Evolutionary conservation across 768 basidiomycete genomes (phyloP).

Genomic region (Termitomyces sp.): DNA sequence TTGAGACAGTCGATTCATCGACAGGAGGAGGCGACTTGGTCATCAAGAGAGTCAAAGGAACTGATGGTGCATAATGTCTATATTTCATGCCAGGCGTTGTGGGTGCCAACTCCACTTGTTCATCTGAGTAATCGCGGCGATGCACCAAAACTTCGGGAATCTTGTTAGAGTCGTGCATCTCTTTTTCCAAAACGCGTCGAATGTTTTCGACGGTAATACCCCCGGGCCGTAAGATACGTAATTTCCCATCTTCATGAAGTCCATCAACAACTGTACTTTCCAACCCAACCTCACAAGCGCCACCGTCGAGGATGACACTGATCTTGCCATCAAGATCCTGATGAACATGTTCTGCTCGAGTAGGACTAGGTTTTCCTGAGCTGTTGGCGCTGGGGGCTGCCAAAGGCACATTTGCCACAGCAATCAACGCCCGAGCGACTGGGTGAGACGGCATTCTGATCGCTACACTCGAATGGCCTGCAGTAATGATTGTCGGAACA

Average conservation of each 20-base stretch:
- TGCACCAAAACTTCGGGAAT: slow-evolving; percentile 72
- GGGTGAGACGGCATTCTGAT: slow-evolving; percentile 94
- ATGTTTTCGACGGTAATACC: slow-evolving; percentile 91
- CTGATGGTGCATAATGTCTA: slow-evolving; percentile 89
- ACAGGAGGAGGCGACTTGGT: slow-evolving; percentile 39
- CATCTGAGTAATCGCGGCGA: slow-evolving; percentile 69
- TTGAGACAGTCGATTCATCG: slow-evolving; percentile 23
- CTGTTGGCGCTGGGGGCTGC: slow-evolving; percentile 96
- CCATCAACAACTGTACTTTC: slow-evolving; percentile 97
- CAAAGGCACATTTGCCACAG: slow-evolving; percentile 64
- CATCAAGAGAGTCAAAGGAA: slow-evolving; percentile 76
- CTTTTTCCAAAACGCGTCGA: slow-evolving; percentile 46
- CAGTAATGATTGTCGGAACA: slow-evolving; percentile 76
- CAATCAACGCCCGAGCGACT: slow-evolving; percentile 85
- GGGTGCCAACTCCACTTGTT: slow-evolving; percentile 67
- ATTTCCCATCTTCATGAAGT: slow-evolving; percentile 61
- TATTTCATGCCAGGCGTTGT: slow-evolving; percentile 99
- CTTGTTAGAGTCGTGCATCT: slow-evolving; percentile 22
- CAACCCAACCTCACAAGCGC: slow-evolving; percentile 81
- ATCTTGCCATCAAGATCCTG: slow-evolving; percentile 75
- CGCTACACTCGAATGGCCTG: slow-evolving; percentile 75
- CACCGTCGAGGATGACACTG: slow-evolving; percentile 85
- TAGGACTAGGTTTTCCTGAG: slow-evolving; percentile 92
- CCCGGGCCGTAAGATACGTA: slow-evolving; percentile 86
- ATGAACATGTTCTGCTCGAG: slow-evolving; percentile 78